A percentile compares a stretch with the other conserved stretches of the same genome.
These are phyloP conservation scores for Candida morakotiae DNA, from an alignment of 805 yeast species.

Conservation along the genomic window DNA sequence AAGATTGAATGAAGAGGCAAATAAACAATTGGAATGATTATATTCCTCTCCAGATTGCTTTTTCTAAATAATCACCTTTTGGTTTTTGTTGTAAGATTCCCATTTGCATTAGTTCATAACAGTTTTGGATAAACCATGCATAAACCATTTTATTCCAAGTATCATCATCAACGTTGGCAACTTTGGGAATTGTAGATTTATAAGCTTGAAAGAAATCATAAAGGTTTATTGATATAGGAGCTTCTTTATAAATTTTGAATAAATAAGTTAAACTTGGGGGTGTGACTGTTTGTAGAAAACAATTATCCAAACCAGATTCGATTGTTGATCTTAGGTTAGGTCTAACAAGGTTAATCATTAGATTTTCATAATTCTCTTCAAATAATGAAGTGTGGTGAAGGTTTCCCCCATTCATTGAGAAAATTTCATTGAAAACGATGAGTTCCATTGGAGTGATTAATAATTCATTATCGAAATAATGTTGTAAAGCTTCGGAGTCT, in stretches of 20 bases:
- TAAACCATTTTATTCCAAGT: conserved; percentile 62
- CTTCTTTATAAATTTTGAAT: conserved; percentile 73
- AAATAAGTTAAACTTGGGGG: conserved; percentile 33
- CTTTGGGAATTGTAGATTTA: conserved; percentile 34
- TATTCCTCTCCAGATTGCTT: conserved; percentile 66
- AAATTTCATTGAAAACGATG: conserved; percentile 28
- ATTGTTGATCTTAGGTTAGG: conserved; percentile 31
- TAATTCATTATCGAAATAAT: conserved; percentile 8
- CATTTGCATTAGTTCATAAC: conserved; percentile 63
- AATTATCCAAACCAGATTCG: conserved; percentile 29
- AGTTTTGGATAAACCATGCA: conserved; percentile 71
- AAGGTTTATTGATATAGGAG: conserved; percentile 63
- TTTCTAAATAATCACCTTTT: conserved; percentile 65
- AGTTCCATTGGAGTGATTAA: conserved; percentile 16
- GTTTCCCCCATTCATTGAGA: conserved; percentile 24
- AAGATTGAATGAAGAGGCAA: not conserved
- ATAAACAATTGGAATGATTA: conserved; percentile 15
- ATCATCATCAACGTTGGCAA: conserved; percentile 22
- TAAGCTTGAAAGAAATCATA: conserved; percentile 66
- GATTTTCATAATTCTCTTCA: conserved; percentile 35
- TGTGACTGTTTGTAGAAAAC: conserved; percentile 11
- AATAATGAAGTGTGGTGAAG: conserved; percentile 10
- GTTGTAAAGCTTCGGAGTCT: not conserved
- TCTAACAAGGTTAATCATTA: conserved; percentile 34
- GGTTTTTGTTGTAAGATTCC: conserved; percentile 67